Base-by-base conservation (phyloP, 768 basidiomycete genomes). In the Tylopilus subfusipes region DNA sequence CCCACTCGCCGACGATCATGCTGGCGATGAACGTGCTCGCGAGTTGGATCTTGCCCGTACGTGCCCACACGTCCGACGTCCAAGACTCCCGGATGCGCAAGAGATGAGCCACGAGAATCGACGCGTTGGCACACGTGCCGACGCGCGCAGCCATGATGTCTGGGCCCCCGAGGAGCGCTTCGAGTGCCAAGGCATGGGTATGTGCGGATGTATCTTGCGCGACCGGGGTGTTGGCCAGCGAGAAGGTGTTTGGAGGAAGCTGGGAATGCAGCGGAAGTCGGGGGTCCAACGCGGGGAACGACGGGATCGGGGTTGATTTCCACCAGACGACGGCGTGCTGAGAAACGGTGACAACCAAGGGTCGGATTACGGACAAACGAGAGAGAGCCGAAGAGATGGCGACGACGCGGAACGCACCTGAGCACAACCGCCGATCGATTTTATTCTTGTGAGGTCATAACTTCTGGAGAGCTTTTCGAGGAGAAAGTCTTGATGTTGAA, bases 281-380 rank as follows among this genome's bases (percentile, higher is more conserved):
- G 3, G 89, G 82, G 63, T 90, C 87, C 47, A 92, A 75, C 18
- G 83, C 79, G 22, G 87, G 86, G 50, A 93, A 76, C 9, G 83
- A 84, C 14, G 85, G 83, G 13, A 88, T 79, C 11, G 88, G 80
- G 9, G 84, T 86, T 1, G 87, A 84, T 72, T 89, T 90, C 88
- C 90, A 92, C 88, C 89, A 92, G 38, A 93, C 90, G 19, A 90
- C 75, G 4, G 88, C 87, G 65, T 86, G 84, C 83, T 76, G 55
- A n/a, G 25, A 48, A 34, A 40, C 14, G 38, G 45, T 24, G 44
- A 38, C 16, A 42, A n/a, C 13, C 21, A 22, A 45, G 24, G 45
- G 54, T 54, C 47, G 38, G 53, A 49, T 55, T 13, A 52, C 48
- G 30, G 39, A 42, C 24, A 21, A 44, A 43, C 5, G 18, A 16